A percentile compares a stretch with the other conserved stretches of the same genome.
These are phyloP conservation scores for Trichodelitschia bisporula DNA, from an alignment of 495 filamentous ascomycete genomes.

Conservation along the genomic window DNA sequence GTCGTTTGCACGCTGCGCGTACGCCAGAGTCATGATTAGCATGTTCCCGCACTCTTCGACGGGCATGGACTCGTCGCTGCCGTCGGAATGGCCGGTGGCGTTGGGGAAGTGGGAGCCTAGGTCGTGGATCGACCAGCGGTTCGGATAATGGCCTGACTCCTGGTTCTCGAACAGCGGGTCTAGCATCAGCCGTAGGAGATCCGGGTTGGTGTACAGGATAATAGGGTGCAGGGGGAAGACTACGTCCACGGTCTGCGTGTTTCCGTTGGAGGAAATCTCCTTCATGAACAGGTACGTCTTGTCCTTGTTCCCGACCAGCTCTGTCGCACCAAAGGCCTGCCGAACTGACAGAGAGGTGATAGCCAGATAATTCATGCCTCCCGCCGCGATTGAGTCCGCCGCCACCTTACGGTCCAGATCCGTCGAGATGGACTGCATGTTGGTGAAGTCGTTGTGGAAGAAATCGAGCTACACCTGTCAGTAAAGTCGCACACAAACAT, in stretches of 20 bases:
- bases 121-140: conserved; percentile 13
- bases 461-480: conserved; percentile 18
- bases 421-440: conserved; percentile 14
- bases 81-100: conserved; percentile 13
- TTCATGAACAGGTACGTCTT: conserved; percentile 12
- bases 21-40: conserved; percentile 20
- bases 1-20: conserved; percentile 23
- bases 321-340: conserved; percentile 13
- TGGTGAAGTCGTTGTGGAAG: conserved; percentile 27
- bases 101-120: conserved; percentile 14
- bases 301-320: conserved; percentile 7
- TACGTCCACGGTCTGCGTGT: conserved; percentile 17
- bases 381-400: conserved; percentile 22
- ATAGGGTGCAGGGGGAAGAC: conserved; percentile 15
- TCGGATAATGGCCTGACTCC: conserved; percentile 12
- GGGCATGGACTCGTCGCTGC: conserved; percentile 13
- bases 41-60: conserved; percentile 18
- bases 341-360: conserved; percentile 14
- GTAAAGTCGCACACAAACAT: background rate
- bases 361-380: conserved; percentile 15
- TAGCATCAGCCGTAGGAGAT: conserved; percentile 9
- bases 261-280: conserved; percentile 16
- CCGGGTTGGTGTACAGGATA: conserved; percentile 13
- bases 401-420: conserved; percentile 23
- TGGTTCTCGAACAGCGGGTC: conserved; percentile 14